These are phyloP conservation scores for Melanopsichium pennsylvanicum DNA, from an alignment of 1,284 basidiomycete species.

Conservation along the genomic window DNA sequence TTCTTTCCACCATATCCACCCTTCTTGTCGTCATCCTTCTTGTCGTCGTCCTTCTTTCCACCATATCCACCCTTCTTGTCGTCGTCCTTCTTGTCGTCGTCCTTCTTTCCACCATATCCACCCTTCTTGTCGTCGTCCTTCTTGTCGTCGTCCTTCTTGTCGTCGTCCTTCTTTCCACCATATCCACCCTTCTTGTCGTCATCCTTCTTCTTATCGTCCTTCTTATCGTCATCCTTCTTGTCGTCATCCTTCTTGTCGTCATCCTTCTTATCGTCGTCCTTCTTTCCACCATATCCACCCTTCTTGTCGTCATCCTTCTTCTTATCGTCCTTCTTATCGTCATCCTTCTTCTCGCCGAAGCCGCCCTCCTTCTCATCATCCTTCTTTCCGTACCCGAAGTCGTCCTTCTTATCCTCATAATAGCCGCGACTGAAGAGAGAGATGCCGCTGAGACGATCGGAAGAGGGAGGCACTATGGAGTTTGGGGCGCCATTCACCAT, in stretches of 20 bases:
- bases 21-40: not conserved
- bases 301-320: constrained; percentile 14
- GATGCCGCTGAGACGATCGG: no score
- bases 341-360: constrained; percentile 3
- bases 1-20: constrained; percentile 2
- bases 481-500: not conserved
- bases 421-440: constrained; percentile 13
- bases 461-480: no score
- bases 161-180: not conserved
- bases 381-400: constrained; percentile 2
- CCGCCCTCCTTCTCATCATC: constrained; percentile 8
- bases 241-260: not conserved
- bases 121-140: not conserved
- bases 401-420: constrained; percentile 5
- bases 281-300: constrained; percentile 5
- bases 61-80: constrained; percentile 6
- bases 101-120: not conserved
- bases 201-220: constrained; percentile 1
- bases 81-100: constrained; percentile 1
- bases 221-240: not conserved
- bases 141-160: constrained; percentile 3
- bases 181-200: not conserved
- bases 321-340: not conserved
- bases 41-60: constrained; percentile 4
- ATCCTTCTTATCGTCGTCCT: not conserved